These are phyloP conservation scores for Medakamo hakoo DNA, from an alignment of 139 green algal genomes.

Conservation along the genomic window DNA sequence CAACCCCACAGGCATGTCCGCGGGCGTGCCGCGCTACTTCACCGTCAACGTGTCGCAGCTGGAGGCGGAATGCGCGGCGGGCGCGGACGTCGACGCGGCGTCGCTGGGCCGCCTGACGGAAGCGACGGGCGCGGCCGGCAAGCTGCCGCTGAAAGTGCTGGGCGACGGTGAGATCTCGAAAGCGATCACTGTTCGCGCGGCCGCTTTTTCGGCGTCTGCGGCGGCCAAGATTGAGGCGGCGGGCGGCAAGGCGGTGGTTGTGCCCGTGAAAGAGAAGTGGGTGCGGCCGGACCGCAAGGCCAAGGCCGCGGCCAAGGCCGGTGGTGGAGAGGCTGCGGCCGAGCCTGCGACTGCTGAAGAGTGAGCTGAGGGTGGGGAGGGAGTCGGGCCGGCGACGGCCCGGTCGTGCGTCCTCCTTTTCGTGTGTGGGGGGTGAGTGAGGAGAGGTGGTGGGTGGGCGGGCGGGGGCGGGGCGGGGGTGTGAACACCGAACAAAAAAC, in stretches of 20 bases:
- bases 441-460: too few species aligned
- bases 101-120: conserved; percentile 59
- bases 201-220: conserved; percentile 60
- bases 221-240: conserved; percentile 72
- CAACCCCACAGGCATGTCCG: conserved; percentile 63
- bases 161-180: conserved; percentile 63
- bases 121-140: conserved; percentile 50
- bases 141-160: conserved; percentile 89
- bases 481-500: too few species aligned
- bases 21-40: conserved; percentile 70
- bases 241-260: conserved; percentile 46
- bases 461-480: too few species aligned
- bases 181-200: conserved; percentile 64
- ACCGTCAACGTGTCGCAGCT: conserved; percentile 81
- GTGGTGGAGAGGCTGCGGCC: too few species aligned
- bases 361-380: background rate
- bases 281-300: conserved; percentile 37
- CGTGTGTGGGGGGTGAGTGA: too few species aligned
- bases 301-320: conserved; percentile 9
- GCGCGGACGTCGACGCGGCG: conserved; percentile 65
- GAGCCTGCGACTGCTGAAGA: background rate
- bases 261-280: conserved; percentile 58
- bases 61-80: conserved; percentile 48
- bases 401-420: background rate
- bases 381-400: background rate